Percentiles rank a stretch among this genome's conserved stretches.
phyloP scores from a whole-genome alignment of 2,329 filamentous ascomycete genomes.

The Trichophyton verrucosum region DNA sequence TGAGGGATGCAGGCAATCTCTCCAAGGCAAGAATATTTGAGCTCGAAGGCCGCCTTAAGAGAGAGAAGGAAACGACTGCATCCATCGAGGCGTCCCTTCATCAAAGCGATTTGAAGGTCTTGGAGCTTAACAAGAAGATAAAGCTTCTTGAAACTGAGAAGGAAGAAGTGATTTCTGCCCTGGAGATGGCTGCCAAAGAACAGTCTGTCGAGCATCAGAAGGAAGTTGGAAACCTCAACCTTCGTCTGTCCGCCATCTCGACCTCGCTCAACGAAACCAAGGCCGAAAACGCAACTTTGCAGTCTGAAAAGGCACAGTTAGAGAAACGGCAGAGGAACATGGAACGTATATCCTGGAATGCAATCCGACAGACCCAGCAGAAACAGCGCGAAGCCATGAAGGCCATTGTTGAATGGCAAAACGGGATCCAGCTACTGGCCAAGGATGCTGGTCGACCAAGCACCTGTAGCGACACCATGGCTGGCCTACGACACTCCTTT shows the following conservation, averaged over 20 bases:
- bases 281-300: conserved; percentile 26
- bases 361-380: conserved; percentile 28
- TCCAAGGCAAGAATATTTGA: conserved; percentile 23
- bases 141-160: conserved; percentile 25
- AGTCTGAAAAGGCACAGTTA: conserved; percentile 24
- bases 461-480: not conserved
- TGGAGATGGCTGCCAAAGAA: conserved; percentile 17
- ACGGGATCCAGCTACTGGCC: conserved; percentile 13
- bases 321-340: conserved; percentile 27
- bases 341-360: conserved; percentile 26
- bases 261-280: conserved; percentile 28
- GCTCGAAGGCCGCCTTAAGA: conserved; percentile 24
- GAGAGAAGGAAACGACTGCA: conserved; percentile 23
- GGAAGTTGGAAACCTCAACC: conserved; percentile 30
- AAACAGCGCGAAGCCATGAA: conserved; percentile 20
- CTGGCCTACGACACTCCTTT: conserved; percentile 7
- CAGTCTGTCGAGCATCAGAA: conserved; percentile 22
- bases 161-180: conserved; percentile 14
- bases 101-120: conserved; percentile 25
- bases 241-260: conserved; percentile 29
- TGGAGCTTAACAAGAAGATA: conserved; percentile 26
- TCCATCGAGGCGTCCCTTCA: conserved; percentile 26
- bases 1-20: conserved; percentile 27
- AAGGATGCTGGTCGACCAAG: conserved; percentile 5
- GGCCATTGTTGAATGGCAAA: conserved; percentile 14